phyloP scores from a whole-genome alignment of 305 asterid species.

The Caryopteris hybrid region DNA sequence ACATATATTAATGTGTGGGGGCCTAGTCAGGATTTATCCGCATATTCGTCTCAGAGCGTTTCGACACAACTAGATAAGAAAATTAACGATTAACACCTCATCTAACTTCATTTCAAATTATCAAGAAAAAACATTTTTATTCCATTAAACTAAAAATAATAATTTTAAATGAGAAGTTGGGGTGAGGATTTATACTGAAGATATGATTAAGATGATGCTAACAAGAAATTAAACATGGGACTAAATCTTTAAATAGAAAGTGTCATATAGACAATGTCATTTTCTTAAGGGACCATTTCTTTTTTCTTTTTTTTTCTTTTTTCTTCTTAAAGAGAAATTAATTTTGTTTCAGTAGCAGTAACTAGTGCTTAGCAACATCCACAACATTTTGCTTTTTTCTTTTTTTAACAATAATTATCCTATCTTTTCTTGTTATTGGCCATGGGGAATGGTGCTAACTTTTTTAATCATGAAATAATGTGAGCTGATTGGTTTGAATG shows the following conservation, averaged over 20 bases:
- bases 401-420: background rate
- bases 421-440: background rate
- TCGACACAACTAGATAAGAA: too few relatives aligned
- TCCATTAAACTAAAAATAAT: too few relatives aligned
- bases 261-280: conserved; percentile 5
- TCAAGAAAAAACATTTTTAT: too few relatives aligned
- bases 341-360: conserved; percentile 6
- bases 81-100: too few relatives aligned
- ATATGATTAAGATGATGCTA: background rate
- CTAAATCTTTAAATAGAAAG: conserved; percentile 2
- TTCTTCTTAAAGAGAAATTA: background rate
- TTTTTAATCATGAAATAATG: background rate
- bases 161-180: too few relatives aligned
- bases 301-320: too few relatives aligned
- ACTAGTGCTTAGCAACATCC: conserved; percentile 24
- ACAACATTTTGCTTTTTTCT: background rate
- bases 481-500: conserved; percentile 20
- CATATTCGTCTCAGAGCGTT: too few relatives aligned
- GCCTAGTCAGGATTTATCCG: too few relatives aligned
- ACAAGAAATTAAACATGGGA: background rate
- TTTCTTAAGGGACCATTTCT: conserved; percentile 13
- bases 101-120: too few relatives aligned
- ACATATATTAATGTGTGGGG: too few relatives aligned
- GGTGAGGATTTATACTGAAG: too few relatives aligned
- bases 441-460: background rate